phyloP scores from a whole-genome alignment of 139 green algal species.

The Tetradesmus obliquus region DNA sequence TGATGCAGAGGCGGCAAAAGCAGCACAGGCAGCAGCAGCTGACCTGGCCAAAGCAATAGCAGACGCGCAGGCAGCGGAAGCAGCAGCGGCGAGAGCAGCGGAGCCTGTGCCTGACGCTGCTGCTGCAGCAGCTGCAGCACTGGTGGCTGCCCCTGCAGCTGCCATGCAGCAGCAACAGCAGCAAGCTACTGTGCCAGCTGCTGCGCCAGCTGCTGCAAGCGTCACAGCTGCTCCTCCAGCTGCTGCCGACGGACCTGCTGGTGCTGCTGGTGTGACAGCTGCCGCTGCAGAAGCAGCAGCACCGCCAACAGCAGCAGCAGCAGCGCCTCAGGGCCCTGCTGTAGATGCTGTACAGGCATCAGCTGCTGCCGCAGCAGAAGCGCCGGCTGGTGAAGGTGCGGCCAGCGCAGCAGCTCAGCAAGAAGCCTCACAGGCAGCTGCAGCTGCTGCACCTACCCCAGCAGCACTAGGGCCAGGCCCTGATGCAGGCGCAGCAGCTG shows the following conservation, averaged over 20 bases:
- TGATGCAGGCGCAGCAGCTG: neutral
- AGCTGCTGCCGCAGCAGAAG: neutral
- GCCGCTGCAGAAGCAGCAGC: neutral
- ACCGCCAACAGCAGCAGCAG: neutral
- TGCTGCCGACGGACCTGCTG: neutral
- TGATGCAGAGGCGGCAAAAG: neutral
- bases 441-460: neutral
- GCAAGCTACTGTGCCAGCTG: neutral
- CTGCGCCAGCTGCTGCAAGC: neutral
- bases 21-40: constrained; percentile 7
- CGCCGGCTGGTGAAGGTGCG: neutral
- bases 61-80: neutral
- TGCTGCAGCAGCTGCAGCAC: neutral
- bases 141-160: neutral
- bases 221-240: neutral
- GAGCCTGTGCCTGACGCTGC: neutral
- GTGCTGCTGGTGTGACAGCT: neutral
- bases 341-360: neutral
- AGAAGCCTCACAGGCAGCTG: neutral
- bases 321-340: neutral
- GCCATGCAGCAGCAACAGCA: constrained; percentile 1
- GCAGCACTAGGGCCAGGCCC: neutral
- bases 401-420: neutral
- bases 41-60: neutral
- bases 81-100: constrained; percentile 11